These are phyloP conservation scores for Fragilaria crotonensis DNA, from an alignment of 108 stramenopile genomes.

Conservation along the genomic window DNA sequence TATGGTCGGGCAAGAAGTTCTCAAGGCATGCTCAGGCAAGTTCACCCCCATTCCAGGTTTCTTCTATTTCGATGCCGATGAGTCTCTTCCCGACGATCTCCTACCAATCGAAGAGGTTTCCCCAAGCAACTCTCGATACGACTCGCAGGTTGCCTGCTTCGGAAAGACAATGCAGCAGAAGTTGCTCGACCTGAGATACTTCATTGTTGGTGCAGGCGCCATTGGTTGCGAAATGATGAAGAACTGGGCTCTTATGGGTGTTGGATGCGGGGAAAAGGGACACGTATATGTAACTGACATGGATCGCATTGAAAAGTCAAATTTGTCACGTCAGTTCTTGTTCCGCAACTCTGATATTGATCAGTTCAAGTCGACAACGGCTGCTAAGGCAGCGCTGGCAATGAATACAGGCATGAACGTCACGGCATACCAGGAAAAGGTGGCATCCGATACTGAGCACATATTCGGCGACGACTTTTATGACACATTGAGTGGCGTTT, in stretches of 20 bases:
- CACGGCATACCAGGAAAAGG: slow-evolving; percentile 86
- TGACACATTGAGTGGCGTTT: slow-evolving; percentile 88
- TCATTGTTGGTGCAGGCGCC: slow-evolving; percentile 98
- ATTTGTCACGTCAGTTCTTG: slow-evolving; percentile 95
- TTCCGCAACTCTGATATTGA: slow-evolving; percentile 95
- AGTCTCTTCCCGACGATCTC: slow-evolving; percentile 83
- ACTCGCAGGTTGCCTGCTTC: slow-evolving; percentile 79
- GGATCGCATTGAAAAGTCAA: slow-evolving; percentile 98
- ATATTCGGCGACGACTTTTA: slow-evolving; percentile 98
- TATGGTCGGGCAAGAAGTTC: slow-evolving; percentile 97
- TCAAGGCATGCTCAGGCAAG: slow-evolving; percentile 98
- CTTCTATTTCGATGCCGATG: slow-evolving; percentile 96
- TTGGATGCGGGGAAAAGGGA: slow-evolving; percentile 79
- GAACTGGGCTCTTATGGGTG: slow-evolving; percentile 99
- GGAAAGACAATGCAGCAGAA: slow-evolving; percentile 76
- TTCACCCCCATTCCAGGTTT: slow-evolving; percentile 96
- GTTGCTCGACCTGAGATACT: slow-evolving; percentile 69
- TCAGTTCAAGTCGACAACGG: slow-evolving; percentile 87
- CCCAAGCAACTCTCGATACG: slow-evolving; percentile 63
- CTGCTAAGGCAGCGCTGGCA: slow-evolving; percentile 73
- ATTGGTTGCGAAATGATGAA: slow-evolving; percentile 99
- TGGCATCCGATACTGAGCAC: slow-evolving; percentile 90
- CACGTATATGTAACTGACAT: slow-evolving; percentile 95
- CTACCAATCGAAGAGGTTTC: slow-evolving; percentile 53
- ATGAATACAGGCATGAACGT: slow-evolving; percentile 92